Percentiles rank a stretch among this genome's conserved stretches.
Evolutionary conservation across 768 basidiomycete genomes (phyloP).

Genomic region (Amanita muscaria): DNA sequence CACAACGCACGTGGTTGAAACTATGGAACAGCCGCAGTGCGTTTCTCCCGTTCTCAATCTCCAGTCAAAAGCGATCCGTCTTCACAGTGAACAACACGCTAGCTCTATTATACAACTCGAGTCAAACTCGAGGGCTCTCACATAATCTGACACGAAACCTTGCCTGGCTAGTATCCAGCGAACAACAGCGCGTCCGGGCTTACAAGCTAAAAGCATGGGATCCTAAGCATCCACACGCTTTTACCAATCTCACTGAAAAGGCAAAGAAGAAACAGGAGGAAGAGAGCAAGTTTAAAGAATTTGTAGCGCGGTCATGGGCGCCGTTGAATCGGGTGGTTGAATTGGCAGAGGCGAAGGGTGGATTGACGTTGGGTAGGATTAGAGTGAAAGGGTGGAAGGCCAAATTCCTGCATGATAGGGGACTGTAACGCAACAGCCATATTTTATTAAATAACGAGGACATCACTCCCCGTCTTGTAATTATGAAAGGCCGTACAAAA

Average conservation of each 20-base stretch:
- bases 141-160: conserved; percentile 54
- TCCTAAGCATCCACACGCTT: conserved; percentile 8
- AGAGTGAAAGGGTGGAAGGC: conserved; percentile 14
- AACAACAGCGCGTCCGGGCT: conserved; percentile 22
- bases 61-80: no score
- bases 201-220: conserved; percentile 6
- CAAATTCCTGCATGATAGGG: conserved; percentile 2
- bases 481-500: no score
- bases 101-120: conserved; percentile 51
- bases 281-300: conserved; percentile 16
- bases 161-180: conserved; percentile 25
- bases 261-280: conserved; percentile 12
- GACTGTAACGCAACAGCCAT: no score
- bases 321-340: conserved; percentile 44
- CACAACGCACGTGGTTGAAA: conserved; percentile 34
- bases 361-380: conserved; percentile 44
- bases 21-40: conserved; percentile 51
- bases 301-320: conserved; percentile 33
- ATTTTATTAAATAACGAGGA: no score
- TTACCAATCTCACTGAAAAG: conserved; percentile 15
- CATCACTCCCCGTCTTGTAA: no score
- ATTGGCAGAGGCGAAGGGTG: conserved; percentile 50
- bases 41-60: no score
- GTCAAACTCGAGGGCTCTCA: conserved; percentile 51
- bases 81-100: conserved; percentile 74